Evolutionary conservation across 805 yeast species (phyloP).

Genomic region (Kazachstania bromeliacearum): DNA sequence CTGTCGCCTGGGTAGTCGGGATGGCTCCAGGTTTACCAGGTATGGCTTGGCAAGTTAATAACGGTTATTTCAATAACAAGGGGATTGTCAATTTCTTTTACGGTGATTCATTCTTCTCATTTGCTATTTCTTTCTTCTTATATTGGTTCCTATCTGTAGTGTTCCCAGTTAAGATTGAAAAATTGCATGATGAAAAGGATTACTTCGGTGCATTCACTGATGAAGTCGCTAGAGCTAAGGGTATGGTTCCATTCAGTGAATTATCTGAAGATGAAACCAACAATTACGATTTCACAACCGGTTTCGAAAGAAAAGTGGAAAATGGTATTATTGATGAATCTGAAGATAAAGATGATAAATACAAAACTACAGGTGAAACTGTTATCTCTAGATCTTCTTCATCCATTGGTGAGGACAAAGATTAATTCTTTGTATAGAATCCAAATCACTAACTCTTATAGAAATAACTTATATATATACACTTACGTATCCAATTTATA

Average conservation of each 20-base stretch:
- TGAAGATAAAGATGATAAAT: background rate
- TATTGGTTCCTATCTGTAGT: slow-evolving; percentile 29
- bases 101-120: slow-evolving; percentile 37
- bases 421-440: background rate
- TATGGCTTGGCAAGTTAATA: slow-evolving; percentile 30
- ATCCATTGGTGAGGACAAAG: background rate
- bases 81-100: slow-evolving; percentile 38
- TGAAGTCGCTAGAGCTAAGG: slow-evolving; percentile 28
- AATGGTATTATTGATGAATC: background rate
- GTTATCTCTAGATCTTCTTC: background rate
- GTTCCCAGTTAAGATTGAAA: slow-evolving; percentile 32
- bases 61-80: slow-evolving; percentile 17
- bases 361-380: background rate
- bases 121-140: slow-evolving; percentile 31
- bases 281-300: slow-evolving; percentile 2
- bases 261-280: slow-evolving; percentile 19
- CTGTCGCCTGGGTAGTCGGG: slow-evolving; percentile 28
- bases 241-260: slow-evolving; percentile 28
- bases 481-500: too few species aligned
- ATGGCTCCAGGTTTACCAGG: slow-evolving; percentile 46
- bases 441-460: background rate
- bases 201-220: slow-evolving; percentile 32
- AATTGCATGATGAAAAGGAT: slow-evolving; percentile 33
- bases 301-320: slow-evolving; percentile 1
- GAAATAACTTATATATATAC: too few species aligned